Conservation (phyloP, 345 rosid species). For the Brassica carinata region DNA sequence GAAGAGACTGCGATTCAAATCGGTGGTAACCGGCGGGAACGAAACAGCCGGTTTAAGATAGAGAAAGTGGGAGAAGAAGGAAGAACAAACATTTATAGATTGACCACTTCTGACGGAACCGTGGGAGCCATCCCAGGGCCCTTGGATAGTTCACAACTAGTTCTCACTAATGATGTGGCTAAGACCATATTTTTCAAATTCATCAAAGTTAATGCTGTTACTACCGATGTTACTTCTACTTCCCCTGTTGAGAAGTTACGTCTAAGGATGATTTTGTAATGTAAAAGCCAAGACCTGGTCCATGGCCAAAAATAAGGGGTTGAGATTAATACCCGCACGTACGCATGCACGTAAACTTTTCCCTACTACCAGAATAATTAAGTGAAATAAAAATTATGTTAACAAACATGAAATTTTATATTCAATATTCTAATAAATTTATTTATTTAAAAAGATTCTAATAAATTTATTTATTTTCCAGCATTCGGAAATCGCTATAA, state of each 20-base stretch:
- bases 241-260: constrained; percentile 13
- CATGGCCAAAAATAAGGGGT: background rate
- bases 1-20: background rate
- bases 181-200: background rate
- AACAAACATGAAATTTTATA: too few relatives aligned
- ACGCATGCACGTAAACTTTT: background rate
- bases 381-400: too few relatives aligned
- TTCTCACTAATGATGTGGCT: background rate
- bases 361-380: background rate
- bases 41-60: background rate
- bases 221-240: background rate
- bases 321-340: background rate
- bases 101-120: background rate
- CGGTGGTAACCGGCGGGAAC: background rate
- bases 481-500: too few relatives aligned
- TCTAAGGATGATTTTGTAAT: constrained; percentile 21
- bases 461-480: too few relatives aligned
- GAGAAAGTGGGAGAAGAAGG: background rate
- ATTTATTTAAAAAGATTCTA: too few relatives aligned
- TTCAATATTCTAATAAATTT: too few relatives aligned
- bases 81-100: constrained; percentile 17
- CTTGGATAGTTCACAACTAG: background rate
- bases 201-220: background rate
- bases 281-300: background rate
- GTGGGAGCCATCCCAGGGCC: background rate